Base-by-base conservation (phyloP, 768 basidiomycete genomes). In the Russula olivacea region DNA sequence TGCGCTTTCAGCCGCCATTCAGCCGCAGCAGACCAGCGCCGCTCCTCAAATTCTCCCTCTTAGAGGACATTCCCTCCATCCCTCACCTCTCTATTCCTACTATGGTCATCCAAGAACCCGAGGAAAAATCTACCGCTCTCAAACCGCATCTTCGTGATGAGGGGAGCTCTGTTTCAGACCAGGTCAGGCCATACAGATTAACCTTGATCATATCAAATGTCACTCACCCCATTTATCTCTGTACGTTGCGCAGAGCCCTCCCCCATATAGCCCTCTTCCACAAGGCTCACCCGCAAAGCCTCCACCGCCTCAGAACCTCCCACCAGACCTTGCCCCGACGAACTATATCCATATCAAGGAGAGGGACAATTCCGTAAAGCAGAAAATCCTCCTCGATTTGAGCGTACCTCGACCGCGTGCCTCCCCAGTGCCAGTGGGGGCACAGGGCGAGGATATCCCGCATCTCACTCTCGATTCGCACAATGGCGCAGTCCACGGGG, bases 331-430 rank as follows among this genome's bases (percentile, higher is more conserved):
- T n/a, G 30, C 63, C 12, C 48, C 63, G 14, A 38, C 58, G n/a
- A 64, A 64, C 43, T 60, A 60, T 17, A 21, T 60, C 15, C 40
- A 60, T 32, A 17, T 64, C 30, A 60, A 45, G 32, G 63, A 64
- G 32, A 55, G 45, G 41, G 23, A 64, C 48, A 19, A n/a, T 14
- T 5, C 38, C 3, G 45, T 64, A 9, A 64, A 60, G 32, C 48
- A 21, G 14, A 50, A 60, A 17, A 4, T 60, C n/a, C 53, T 64
- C 32, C 53, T 64, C 41, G 59, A 64, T 28, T 3, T 64, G 58
- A 47, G 21, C 49, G 1, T 64, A 4, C 59, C 63, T 14, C 63
- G 43, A 11, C 63, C 58, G 3, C 54, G 32, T n/a, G 38, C 49
- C 48, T 45, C 48, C 14, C 41, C 53, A 11, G 21, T 9, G 2